These are phyloP conservation scores for Fusarium secorum DNA, from an alignment of 2,329 filamentous ascomycete species.

Conservation along the genomic window DNA sequence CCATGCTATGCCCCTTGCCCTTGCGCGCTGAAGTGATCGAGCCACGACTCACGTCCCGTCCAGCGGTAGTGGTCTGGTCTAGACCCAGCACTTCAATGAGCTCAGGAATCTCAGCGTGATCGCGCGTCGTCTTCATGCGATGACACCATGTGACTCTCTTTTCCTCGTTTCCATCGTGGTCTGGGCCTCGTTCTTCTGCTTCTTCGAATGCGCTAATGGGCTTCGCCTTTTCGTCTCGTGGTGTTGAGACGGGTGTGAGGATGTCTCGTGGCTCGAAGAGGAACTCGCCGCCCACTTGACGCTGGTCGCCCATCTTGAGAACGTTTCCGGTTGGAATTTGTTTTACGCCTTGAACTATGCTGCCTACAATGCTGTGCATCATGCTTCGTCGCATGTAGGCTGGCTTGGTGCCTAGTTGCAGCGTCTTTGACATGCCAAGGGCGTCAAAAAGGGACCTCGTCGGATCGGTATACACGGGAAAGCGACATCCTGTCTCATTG, in stretches of 20 bases:
- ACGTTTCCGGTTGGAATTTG: slow-evolving; percentile 65
- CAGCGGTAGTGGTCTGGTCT: slow-evolving; percentile 43
- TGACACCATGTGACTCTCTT: slow-evolving; percentile 81
- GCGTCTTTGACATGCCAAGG: slow-evolving; percentile 73
- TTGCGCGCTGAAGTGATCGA: slow-evolving; percentile 56
- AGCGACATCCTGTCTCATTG: slow-evolving; percentile 68
- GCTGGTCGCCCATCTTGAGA: slow-evolving; percentile 69
- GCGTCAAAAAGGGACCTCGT: slow-evolving; percentile 69
- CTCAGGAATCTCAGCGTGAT: slow-evolving; percentile 76
- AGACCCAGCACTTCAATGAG: slow-evolving; percentile 70
- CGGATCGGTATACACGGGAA: slow-evolving; percentile 81
- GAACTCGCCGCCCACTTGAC: slow-evolving; percentile 80
- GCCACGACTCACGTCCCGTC: slow-evolving; percentile 27
- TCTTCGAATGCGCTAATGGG: slow-evolving; percentile 33
- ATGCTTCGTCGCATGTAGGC: slow-evolving; percentile 69
- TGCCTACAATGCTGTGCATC: slow-evolving; percentile 57
- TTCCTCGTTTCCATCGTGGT: slow-evolving; percentile 49
- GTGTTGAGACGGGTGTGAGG: slow-evolving; percentile 55
- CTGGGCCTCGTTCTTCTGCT: neutral
- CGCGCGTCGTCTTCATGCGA: slow-evolving; percentile 79
- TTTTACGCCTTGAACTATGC: slow-evolving; percentile 67
- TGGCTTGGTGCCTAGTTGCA: slow-evolving; percentile 66
- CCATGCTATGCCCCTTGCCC: slow-evolving; percentile 62
- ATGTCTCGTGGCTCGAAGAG: slow-evolving; percentile 69
- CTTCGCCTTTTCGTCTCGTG: slow-evolving; percentile 47